A percentile compares a stretch with the other conserved stretches of the same genome.
phyloP scores from a whole-genome alignment of 2,329 filamentous ascomycete genomes.

The Dactylellina haptotyla region DNA sequence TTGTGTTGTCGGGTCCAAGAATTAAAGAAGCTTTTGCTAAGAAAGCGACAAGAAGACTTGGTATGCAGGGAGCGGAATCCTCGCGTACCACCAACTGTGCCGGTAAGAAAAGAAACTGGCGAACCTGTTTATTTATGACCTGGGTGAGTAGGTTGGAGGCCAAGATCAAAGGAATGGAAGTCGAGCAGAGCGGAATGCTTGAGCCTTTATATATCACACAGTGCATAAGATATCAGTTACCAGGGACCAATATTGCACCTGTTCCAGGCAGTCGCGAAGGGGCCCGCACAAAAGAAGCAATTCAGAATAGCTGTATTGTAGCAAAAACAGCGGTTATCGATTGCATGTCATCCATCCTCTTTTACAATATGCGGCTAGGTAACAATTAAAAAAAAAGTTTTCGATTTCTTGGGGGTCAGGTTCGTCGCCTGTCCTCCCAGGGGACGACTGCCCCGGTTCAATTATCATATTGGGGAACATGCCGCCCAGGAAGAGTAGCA shows the following conservation, averaged over 20 bases:
- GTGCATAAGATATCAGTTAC: not conserved
- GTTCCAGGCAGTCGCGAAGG: slow-evolving; percentile 38
- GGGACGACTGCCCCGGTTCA: slow-evolving; percentile 4
- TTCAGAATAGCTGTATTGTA: too few species aligned
- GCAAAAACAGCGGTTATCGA: slow-evolving; percentile 23
- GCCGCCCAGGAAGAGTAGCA: not conserved
- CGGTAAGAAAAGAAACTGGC: slow-evolving; percentile 1
- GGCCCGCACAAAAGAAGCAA: not conserved
- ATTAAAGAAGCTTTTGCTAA: slow-evolving; percentile 46
- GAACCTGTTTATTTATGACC: slow-evolving; percentile 10
- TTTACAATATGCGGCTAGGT: slow-evolving; percentile 25
- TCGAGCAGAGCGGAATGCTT: not conserved
- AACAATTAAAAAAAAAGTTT: too few species aligned
- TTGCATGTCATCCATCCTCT: slow-evolving; percentile 2
- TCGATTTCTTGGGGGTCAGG: too few species aligned
- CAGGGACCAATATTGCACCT: slow-evolving; percentile 3
- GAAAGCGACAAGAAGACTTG: slow-evolving; percentile 37
- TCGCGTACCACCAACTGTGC: slow-evolving; percentile 5
- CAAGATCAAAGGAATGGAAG: slow-evolving; percentile 18
- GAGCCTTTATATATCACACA: slow-evolving; percentile 11
- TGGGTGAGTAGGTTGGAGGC: slow-evolving; percentile 6
- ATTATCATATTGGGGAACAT: slow-evolving; percentile 23
- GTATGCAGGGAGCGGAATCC: slow-evolving; percentile 5
- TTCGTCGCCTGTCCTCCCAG: not conserved
- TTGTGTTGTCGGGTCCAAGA: slow-evolving; percentile 1